These are phyloP conservation scores for Elongisporangium prolatum DNA, from an alignment of 352 stramenopile species.

Conservation along the genomic window DNA sequence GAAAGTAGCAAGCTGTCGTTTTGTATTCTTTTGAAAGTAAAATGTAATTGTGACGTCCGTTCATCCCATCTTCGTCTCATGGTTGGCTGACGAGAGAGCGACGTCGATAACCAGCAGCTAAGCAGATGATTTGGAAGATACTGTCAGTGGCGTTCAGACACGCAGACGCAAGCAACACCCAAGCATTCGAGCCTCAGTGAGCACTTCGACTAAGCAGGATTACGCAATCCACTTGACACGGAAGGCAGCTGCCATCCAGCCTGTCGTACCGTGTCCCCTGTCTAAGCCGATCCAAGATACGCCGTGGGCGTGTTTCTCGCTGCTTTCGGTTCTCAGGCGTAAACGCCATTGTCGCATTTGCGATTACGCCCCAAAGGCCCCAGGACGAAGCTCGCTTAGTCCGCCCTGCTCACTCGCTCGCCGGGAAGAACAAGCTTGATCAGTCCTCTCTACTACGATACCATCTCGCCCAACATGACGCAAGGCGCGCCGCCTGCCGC, in stretches of 20 bases:
- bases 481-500: neutral
- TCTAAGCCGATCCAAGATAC: neutral
- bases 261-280: neutral
- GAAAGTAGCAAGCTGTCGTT: constrained; percentile 9
- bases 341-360: neutral
- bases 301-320: neutral
- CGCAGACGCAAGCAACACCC: too few species aligned
- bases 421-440: neutral
- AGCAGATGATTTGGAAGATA: too few species aligned
- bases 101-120: neutral
- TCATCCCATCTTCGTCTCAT: neutral
- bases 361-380: neutral
- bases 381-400: neutral
- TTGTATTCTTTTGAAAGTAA: constrained; percentile 4
- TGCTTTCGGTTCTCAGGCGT: neutral
- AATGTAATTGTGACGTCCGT: neutral
- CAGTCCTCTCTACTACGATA: neutral
- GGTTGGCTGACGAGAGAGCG: neutral
- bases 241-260: neutral
- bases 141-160: too few species aligned
- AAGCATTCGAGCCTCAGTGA: neutral
- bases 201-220: neutral
- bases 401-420: neutral
- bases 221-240: neutral
- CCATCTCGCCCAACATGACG: neutral